A percentile compares a stretch with the other conserved stretches of the same genome.
Evolutionary conservation across 768 basidiomycete genomes (phyloP).

Genomic region (Ramaria sp.): DNA sequence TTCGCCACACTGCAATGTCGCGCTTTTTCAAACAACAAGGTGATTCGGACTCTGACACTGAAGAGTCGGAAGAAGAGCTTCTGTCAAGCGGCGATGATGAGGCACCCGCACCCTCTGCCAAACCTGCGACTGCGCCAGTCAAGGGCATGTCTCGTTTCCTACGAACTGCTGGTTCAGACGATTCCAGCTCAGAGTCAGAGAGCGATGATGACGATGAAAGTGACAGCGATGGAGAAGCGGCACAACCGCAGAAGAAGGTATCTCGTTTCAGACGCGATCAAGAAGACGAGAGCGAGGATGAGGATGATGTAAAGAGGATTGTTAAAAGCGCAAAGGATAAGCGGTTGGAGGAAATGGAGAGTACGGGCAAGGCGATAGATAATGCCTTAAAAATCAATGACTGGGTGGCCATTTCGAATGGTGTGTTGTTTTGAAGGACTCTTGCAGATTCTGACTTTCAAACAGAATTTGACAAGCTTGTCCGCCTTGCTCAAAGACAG

Average conservation of each 20-base stretch:
- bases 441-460: slow-evolving; percentile 7
- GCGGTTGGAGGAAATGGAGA: slow-evolving; percentile 90
- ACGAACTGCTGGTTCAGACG: slow-evolving; percentile 42
- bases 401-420: slow-evolving; percentile 86
- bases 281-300: slow-evolving; percentile 53
- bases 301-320: slow-evolving; percentile 48
- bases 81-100: slow-evolving; percentile 66
- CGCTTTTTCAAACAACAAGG: slow-evolving; percentile 82
- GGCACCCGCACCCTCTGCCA: slow-evolving; percentile 35
- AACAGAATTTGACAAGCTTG: slow-evolving; percentile 91
- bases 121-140: slow-evolving; percentile 31
- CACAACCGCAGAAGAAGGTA: slow-evolving; percentile 29
- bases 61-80: slow-evolving; percentile 52
- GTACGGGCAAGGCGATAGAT: slow-evolving; percentile 81
- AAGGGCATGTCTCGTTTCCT: slow-evolving; percentile 75
- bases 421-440: slow-evolving; percentile 31
- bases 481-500: slow-evolving; percentile 81
- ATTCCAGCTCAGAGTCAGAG: slow-evolving; percentile 38
- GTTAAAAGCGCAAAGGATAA: slow-evolving; percentile 87
- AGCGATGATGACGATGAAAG: slow-evolving; percentile 48
- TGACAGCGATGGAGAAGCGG: slow-evolving; percentile 31
- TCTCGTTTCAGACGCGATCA: slow-evolving; percentile 24
- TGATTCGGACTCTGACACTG: slow-evolving; percentile 69
- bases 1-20: slow-evolving; percentile 42
- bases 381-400: slow-evolving; percentile 95